A percentile compares a stretch with the other conserved stretches of the same genome.
phyloP scores from a whole-genome alignment of 176 grass and related monocot genomes.

The Guadua angustifolia region DNA sequence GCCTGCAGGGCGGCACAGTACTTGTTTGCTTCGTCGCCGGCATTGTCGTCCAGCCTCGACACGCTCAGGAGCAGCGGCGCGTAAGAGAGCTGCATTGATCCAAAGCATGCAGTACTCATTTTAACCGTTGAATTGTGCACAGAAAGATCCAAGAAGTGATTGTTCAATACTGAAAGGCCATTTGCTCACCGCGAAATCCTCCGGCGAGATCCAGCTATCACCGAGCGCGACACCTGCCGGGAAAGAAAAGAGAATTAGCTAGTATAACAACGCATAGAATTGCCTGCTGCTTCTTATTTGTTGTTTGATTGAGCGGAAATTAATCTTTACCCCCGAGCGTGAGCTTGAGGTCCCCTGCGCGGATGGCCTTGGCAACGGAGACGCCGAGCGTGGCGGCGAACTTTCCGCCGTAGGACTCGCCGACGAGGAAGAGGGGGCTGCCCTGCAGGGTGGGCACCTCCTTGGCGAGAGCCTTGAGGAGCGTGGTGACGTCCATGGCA shows the following conservation, averaged over 20 bases:
- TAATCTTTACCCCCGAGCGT: conserved; percentile 53
- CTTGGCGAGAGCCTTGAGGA: conserved; percentile 58
- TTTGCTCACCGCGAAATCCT: conserved; percentile 66
- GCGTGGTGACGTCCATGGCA: conserved; percentile 45
- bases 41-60: conserved; percentile 70
- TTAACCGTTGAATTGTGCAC: not conserved
- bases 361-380: conserved; percentile 48
- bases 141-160: not conserved
- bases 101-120: not conserved
- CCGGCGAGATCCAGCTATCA: conserved; percentile 79
- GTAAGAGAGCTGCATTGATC: conserved; percentile 61
- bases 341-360: conserved; percentile 49
- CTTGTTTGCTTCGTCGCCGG: conserved; percentile 58
- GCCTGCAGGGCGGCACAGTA: not conserved
- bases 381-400: conserved; percentile 62
- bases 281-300: not conserved
- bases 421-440: conserved; percentile 69
- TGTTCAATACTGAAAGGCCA: not conserved
- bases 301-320: not conserved
- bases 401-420: conserved; percentile 78
- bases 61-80: conserved; percentile 58
- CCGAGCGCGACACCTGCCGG: conserved; percentile 63
- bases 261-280: not conserved
- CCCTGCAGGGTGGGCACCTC: conserved; percentile 44
- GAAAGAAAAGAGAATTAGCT: not conserved